Evolutionary conservation across 306 rosid genomes (phyloP).

Genomic region (Senna siamea): DNA sequence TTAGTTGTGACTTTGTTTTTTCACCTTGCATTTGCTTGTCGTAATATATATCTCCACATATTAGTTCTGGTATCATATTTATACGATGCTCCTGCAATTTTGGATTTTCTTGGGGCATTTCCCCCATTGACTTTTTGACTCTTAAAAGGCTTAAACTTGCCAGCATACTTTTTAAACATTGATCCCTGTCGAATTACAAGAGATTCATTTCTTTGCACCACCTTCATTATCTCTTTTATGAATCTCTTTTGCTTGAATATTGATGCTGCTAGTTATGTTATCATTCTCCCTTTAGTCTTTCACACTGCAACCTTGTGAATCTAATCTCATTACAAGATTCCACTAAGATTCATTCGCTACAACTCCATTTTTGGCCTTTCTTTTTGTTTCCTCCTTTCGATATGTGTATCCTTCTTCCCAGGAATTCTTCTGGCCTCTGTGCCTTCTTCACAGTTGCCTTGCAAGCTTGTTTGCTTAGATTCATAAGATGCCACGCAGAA

Average conservation of each 20-base stretch:
- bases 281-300: slow-evolving; percentile 59
- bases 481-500: slow-evolving; percentile 77
- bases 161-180: slow-evolving; percentile 44
- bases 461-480: slow-evolving; percentile 74
- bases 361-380: slow-evolving; percentile 73
- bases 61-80: slow-evolving; percentile 43
- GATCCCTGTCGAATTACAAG: slow-evolving; percentile 50
- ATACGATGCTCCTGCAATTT: slow-evolving; percentile 49
- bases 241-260: slow-evolving; percentile 48
- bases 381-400: slow-evolving; percentile 78
- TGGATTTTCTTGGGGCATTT: slow-evolving; percentile 46
- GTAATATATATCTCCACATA: slow-evolving; percentile 40
- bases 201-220: slow-evolving; percentile 50
- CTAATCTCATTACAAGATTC: slow-evolving; percentile 61
- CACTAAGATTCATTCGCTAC: slow-evolving; percentile 57
- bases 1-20: slow-evolving; percentile 40
- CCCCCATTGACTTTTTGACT: slow-evolving; percentile 53
- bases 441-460: slow-evolving; percentile 96
- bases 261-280: slow-evolving; percentile 51
- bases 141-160: slow-evolving; percentile 55
- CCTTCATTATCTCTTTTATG: slow-evolving; percentile 58
- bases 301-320: slow-evolving; percentile 50
- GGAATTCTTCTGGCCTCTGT: slow-evolving; percentile 94
- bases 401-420: slow-evolving; percentile 85
- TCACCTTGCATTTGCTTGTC: slow-evolving; percentile 54